phyloP scores from a whole-genome alignment of 208 protist species.

The Leishmania tarentolae region DNA sequence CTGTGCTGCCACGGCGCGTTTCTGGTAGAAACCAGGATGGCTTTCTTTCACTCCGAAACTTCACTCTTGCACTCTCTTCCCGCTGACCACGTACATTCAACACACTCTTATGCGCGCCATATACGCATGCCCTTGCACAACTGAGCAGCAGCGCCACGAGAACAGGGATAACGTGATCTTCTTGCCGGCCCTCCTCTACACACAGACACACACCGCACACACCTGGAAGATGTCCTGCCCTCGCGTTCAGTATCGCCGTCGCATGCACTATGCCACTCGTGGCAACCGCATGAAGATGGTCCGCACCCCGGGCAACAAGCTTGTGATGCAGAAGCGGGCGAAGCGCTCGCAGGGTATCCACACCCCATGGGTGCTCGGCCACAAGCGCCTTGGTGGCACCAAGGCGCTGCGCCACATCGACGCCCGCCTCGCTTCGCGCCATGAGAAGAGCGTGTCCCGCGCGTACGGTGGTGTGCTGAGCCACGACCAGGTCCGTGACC shows the following conservation, averaged over 20 bases:
- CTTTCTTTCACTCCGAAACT: constrained; percentile 4
- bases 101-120: background rate
- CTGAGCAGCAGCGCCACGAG: background rate
- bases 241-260: constrained; percentile 78
- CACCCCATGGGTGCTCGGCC: constrained; percentile 93
- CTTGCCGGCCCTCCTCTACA: background rate
- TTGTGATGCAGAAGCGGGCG: constrained; percentile 94
- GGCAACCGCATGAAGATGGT: constrained; percentile 85
- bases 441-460: constrained; percentile 95
- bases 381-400: constrained; percentile 91
- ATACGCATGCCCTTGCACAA: background rate
- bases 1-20: background rate
- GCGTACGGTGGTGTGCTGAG: constrained; percentile 97
- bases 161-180: background rate
- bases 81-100: background rate
- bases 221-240: constrained; percentile 54
- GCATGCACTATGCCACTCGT: constrained; percentile 80
- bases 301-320: constrained; percentile 91
- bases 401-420: constrained; percentile 93
- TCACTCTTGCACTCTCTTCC: background rate
- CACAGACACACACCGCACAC: background rate
- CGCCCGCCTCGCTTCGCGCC: constrained; percentile 80
- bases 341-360: constrained; percentile 95
- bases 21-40: background rate
- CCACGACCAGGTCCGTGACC: constrained; percentile 94